A percentile compares a stretch with the other conserved stretches of the same genome.
phyloP scores from a whole-genome alignment of 1,139 yeast genomes.

The Candida sp. region DNA sequence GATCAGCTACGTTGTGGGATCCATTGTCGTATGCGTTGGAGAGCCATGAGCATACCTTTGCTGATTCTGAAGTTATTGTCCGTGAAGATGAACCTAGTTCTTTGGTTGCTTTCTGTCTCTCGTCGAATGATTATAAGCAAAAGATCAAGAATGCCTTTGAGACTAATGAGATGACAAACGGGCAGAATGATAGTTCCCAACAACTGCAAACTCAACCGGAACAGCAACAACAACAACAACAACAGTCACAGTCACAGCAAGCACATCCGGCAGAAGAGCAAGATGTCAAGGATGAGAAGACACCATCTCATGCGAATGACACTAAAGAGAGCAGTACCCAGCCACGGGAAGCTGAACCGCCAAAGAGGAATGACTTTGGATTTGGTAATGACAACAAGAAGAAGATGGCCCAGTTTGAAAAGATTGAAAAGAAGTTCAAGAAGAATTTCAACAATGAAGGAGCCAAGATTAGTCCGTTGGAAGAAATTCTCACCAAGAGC shows the following conservation, averaged over 20 bases:
- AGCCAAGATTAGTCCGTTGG: conserved; percentile 42
- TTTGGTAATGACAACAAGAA: conserved; percentile 26
- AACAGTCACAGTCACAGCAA: conserved; percentile 15
- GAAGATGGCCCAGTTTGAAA: conserved; percentile 42
- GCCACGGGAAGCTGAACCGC: not conserved
- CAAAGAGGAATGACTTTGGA: not conserved
- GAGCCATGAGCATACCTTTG: conserved; percentile 87
- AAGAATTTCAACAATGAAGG: conserved; percentile 24
- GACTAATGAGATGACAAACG: conserved; percentile 20
- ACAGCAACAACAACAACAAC: conserved; percentile 10
- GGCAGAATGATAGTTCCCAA: not conserved
- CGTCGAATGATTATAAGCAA: conserved; percentile 79
- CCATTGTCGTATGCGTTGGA: conserved; percentile 85
- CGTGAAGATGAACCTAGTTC: conserved; percentile 98
- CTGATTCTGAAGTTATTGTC: conserved; percentile 92
- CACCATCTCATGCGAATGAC: not conserved
- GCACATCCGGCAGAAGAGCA: conserved; percentile 4
- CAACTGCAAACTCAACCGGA: not conserved
- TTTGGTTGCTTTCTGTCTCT: conserved; percentile 88
- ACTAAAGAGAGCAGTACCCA: conserved; percentile 6
- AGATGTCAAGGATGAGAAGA: not conserved
- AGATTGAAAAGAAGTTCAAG: conserved; percentile 50
- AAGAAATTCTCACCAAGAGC: conserved; percentile 74
- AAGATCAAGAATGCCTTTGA: conserved; percentile 53
- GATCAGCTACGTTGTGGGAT: conserved; percentile 96